Evolutionary conservation across 768 basidiomycete species (phyloP).

Genomic region (Tulasnella sp.): DNA sequence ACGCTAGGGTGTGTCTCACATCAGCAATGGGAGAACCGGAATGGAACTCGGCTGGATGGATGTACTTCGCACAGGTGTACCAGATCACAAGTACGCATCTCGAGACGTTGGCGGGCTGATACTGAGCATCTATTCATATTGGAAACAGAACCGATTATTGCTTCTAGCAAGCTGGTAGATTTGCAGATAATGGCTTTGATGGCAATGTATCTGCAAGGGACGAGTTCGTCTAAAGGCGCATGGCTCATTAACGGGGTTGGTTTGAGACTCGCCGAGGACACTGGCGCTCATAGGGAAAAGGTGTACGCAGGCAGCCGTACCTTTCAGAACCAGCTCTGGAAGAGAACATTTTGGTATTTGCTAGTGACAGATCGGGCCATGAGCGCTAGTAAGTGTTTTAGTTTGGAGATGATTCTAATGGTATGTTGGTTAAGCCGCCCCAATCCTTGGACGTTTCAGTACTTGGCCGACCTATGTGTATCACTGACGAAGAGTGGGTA

Average conservation of each 20-base stretch:
- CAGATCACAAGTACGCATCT: conserved; percentile 31
- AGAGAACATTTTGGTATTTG: conserved; percentile 60
- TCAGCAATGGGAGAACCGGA: conserved; percentile 19
- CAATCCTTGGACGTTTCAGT: conserved; percentile 1
- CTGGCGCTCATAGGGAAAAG: conserved; percentile 32
- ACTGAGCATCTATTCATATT: background rate
- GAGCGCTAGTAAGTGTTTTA: conserved; percentile 17
- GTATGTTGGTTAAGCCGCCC: conserved; percentile 21
- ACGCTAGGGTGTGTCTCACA: conserved; percentile 42
- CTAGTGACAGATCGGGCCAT: conserved; percentile 26
- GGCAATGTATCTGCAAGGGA: conserved; percentile 45
- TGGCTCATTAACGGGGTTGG: background rate
- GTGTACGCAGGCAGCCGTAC: conserved; percentile 35
- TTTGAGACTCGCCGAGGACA: background rate
- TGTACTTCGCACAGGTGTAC: conserved; percentile 53
- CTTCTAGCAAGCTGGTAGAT: background rate
- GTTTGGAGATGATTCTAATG: too few relatives aligned
- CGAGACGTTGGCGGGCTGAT: conserved; percentile 31
- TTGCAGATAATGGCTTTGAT: conserved; percentile 25
- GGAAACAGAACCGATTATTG: conserved; percentile 30
- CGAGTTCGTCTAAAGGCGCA: background rate
- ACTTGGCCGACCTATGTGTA: conserved; percentile 54
- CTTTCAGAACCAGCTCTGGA: conserved; percentile 61
- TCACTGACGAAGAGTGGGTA: conserved; percentile 65
- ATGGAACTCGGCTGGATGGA: conserved; percentile 51